Conservation (phyloP, 208 protist species). For the Acanthamoeba triangularis region DNA sequence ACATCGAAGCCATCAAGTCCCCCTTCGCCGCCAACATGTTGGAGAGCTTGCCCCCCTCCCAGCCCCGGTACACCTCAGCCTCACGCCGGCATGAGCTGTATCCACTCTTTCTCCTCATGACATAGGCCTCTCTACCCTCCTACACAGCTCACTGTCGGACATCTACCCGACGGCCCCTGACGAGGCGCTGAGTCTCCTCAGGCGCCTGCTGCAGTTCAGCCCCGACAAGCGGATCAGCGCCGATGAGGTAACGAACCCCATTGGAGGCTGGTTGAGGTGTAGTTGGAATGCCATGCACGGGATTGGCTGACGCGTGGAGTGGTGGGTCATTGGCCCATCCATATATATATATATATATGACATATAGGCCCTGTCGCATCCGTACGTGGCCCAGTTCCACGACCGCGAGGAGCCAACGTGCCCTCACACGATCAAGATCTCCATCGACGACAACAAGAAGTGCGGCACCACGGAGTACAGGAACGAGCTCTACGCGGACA, state of each 20-base stretch:
- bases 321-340: no score
- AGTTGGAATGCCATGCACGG: no score
- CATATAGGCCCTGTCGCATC: conserved; percentile 90
- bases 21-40: conserved; percentile 97
- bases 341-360: background rate
- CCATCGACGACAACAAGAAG: conserved; percentile 91
- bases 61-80: conserved; percentile 85
- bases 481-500: conserved; percentile 70
- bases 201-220: conserved; percentile 97
- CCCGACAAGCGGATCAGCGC: conserved; percentile 95
- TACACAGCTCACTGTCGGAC: conserved; percentile 92
- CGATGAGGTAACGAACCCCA: conserved; percentile 92
- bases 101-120: no score
- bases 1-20: conserved; percentile 96
- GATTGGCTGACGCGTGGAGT: no score
- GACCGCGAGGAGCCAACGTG: conserved; percentile 89
- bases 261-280: no score
- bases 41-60: conserved; percentile 92
- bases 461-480: conserved; percentile 56
- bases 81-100: no score
- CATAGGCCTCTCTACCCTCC: conserved; percentile 85
- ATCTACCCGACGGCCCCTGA: conserved; percentile 95
- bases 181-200: conserved; percentile 96
- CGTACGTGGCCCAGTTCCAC: conserved; percentile 92
- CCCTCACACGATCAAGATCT: conserved; percentile 85